Percentiles rank a stretch among this genome's conserved stretches.
Conservation (phyloP, 176 grass and related monocot species). For the Canna indica region DNA sequence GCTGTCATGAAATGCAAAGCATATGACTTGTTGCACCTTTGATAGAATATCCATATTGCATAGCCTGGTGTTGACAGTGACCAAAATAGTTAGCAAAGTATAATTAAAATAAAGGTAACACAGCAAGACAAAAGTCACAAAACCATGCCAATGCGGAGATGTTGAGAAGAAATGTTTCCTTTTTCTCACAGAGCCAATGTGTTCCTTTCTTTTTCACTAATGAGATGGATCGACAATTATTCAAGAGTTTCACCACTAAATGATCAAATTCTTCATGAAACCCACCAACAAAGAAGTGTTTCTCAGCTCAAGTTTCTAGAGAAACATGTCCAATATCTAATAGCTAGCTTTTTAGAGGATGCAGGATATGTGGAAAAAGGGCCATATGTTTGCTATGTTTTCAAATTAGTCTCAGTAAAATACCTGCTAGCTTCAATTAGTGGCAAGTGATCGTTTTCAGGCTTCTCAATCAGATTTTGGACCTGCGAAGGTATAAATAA, state of each 20-base stretch:
- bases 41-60: constrained; percentile 99
- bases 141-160: too few species aligned
- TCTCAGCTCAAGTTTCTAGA: background rate
- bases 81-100: background rate
- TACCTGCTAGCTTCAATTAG: constrained; percentile 98
- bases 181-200: too few species aligned
- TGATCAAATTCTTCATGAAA: background rate
- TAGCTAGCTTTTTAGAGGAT: background rate
- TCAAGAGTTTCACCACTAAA: background rate
- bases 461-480: constrained; percentile 92
- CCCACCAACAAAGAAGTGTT: background rate
- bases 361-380: too few species aligned
- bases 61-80: constrained; percentile 52
- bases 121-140: background rate
- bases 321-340: background rate
- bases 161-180: too few species aligned
- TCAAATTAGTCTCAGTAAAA: too few species aligned
- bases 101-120: background rate
- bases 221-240: too few species aligned
- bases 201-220: too few species aligned
- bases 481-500: constrained; percentile 43
- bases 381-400: too few species aligned
- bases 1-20: constrained; percentile 93
- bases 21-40: constrained; percentile 89
- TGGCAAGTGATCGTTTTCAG: constrained; percentile 87